These are phyloP conservation scores for Botrytis sinoallii DNA, from an alignment of 2,329 filamentous ascomycete species.

Conservation along the genomic window DNA sequence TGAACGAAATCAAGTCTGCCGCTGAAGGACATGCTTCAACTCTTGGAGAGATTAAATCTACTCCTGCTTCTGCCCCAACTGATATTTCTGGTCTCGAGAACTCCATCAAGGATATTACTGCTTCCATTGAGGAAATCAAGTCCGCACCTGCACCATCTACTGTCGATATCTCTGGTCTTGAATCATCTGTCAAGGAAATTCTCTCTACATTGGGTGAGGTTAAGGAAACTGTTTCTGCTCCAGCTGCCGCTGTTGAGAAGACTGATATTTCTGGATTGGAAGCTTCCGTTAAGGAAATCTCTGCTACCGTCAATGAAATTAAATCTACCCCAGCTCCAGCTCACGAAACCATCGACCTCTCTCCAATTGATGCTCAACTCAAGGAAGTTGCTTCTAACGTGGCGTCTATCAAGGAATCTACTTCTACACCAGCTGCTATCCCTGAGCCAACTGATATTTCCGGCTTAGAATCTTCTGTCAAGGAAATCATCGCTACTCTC, in stretches of 20 bases:
- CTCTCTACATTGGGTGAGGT: slow-evolving; percentile 22
- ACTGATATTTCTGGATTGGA: slow-evolving; percentile 24
- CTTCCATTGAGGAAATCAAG: slow-evolving; percentile 20
- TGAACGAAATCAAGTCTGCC: slow-evolving; percentile 28
- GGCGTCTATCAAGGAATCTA: slow-evolving; percentile 16
- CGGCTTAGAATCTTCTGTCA: slow-evolving; percentile 23
- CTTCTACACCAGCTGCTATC: slow-evolving; percentile 19
- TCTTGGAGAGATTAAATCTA: slow-evolving; percentile 16
- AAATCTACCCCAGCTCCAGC: slow-evolving; percentile 23
- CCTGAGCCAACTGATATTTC: slow-evolving; percentile 25
- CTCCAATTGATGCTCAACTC: slow-evolving; percentile 23
- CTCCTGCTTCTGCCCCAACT: slow-evolving; percentile 24
- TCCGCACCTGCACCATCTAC: slow-evolving; percentile 22
- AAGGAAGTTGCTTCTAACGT: slow-evolving; percentile 23
- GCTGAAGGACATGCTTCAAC: slow-evolving; percentile 22
- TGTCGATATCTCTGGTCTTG: slow-evolving; percentile 23
- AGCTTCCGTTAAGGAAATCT: slow-evolving; percentile 19
- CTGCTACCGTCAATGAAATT: slow-evolving; percentile 23
- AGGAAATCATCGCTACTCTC: slow-evolving; percentile 25
- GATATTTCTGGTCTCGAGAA: slow-evolving; percentile 23
- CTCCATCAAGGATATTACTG: slow-evolving; percentile 21
- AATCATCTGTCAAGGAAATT: slow-evolving; percentile 26
- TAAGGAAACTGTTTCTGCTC: slow-evolving; percentile 18
- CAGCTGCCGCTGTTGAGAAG: slow-evolving; percentile 23
- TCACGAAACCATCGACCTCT: slow-evolving; percentile 25